Evolutionary conservation across 768 basidiomycete species (phyloP), one percentile per base, ranked within the genome.

Genomic region (Lyophyllum atratum): DNA sequence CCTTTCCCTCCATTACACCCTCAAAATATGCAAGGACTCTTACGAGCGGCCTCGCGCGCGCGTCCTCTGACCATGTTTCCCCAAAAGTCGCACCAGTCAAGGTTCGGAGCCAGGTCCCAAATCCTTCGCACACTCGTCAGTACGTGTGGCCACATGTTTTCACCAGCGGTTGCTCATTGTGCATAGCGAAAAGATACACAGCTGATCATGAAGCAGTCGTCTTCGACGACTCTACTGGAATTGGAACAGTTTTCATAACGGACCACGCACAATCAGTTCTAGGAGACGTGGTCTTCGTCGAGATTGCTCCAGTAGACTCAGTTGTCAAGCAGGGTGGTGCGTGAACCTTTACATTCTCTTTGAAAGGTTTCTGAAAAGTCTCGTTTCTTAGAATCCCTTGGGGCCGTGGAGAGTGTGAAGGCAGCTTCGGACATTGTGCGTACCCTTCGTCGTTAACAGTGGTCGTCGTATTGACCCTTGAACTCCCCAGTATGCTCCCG

Each of bases 231-330:
- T 68, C 75, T 39, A 90, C 90, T 19, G 85, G 86, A 34, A 63
- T 94, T 26, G 96, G 93, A 34, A 88, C 83, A 8, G 80, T 98
- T 43, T 84, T 85, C 42, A 92, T 99, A 68, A 98, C 97, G 15
- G 78, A 96, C 68, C 90, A 97, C 68, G 97, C 97, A 1, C 94
- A 98, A 71, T 80, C 86, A 48, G 86, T 87, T 31, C 82, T 99
- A 2, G 97, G 97, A 29, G 97, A 99, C 70, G 93, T 98, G 50
- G 97, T 98, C 46, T 99, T 92, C 74, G 95, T 98, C 47, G 97
- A 98, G 71, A 81, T 99, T 47, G 92, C 93, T 1, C 64, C 68
- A 10, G 68, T 80, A 9, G 94, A 90, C 4, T 76, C 81, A 0
- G 70, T 82, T 56, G 76, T 98, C 52, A 68, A 68, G 8, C 77